phyloP scores from a whole-genome alignment of 2,329 filamentous ascomycete genomes.

The Aspergillus sp. region DNA sequence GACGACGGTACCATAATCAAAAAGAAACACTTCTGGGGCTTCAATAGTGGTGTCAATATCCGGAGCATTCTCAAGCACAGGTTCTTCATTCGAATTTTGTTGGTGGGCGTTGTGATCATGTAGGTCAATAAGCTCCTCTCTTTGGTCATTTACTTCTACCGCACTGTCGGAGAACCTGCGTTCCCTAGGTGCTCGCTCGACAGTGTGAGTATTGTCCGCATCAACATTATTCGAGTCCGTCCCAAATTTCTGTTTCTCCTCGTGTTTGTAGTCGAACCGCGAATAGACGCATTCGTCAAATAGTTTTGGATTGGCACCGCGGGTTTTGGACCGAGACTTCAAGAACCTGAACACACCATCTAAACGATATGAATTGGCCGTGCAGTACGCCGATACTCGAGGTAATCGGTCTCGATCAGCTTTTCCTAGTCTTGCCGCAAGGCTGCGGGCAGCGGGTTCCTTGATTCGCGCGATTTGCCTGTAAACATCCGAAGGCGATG shows the following conservation, averaged over 20 bases:
- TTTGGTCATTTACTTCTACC: slow-evolving; percentile 64
- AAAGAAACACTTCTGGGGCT: slow-evolving; percentile 91
- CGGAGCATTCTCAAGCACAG: slow-evolving; percentile 35
- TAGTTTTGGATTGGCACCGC: slow-evolving; percentile 81
- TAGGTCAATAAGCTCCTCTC: slow-evolving; percentile 65
- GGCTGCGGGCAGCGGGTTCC: slow-evolving; percentile 86
- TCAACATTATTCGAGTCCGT: slow-evolving; percentile 27
- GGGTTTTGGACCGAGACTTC: slow-evolving; percentile 75
- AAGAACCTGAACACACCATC: slow-evolving; percentile 87
- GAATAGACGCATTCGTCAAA: slow-evolving; percentile 99
- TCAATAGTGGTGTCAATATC: slow-evolving; percentile 88
- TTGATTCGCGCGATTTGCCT: slow-evolving; percentile 98
- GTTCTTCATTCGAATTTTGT: slow-evolving; percentile 21
- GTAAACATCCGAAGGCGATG: slow-evolving; percentile 87
- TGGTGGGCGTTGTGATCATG: slow-evolving; percentile 43
- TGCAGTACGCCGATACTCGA: slow-evolving; percentile 94
- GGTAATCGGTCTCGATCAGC: slow-evolving; percentile 85
- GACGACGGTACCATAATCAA: slow-evolving; percentile 95
- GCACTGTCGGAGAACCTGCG: slow-evolving; percentile 69
- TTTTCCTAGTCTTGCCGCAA: slow-evolving; percentile 89
- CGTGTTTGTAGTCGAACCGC: slow-evolving; percentile 75
- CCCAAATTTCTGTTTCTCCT: slow-evolving; percentile 37
- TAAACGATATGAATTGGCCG: slow-evolving; percentile 86
- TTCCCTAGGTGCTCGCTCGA: slow-evolving; percentile 49
- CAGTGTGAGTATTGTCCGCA: slow-evolving; percentile 22